A percentile compares a stretch with the other conserved stretches of the same genome.
Evolutionary conservation across 73 alveolate genomes (phyloP).

Genomic region (Durusdinium trenchii): DNA sequence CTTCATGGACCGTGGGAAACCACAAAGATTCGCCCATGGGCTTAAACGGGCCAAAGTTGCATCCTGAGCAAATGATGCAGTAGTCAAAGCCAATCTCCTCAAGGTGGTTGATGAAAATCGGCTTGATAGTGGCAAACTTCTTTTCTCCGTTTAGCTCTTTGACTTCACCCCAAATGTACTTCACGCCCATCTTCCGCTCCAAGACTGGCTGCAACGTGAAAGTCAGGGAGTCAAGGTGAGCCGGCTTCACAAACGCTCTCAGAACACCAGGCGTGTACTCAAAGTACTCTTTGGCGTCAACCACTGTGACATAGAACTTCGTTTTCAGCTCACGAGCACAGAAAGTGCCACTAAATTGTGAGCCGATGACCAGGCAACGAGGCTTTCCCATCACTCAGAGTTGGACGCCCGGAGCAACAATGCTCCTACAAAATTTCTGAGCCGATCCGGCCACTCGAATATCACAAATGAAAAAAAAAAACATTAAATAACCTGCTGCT

Average conservation of each 20-base stretch:
- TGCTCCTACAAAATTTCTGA: not conserved
- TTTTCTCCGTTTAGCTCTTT: conserved; percentile 88
- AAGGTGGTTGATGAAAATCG: conserved; percentile 21
- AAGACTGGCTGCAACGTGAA: conserved; percentile 87
- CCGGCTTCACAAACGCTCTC: conserved; percentile 87
- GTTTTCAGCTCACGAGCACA: conserved; percentile 61
- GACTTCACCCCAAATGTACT: conserved; percentile 87
- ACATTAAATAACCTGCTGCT: too few relatives aligned
- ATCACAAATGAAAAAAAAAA: not conserved
- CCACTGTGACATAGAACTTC: conserved; percentile 53
- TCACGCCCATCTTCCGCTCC: conserved; percentile 95
- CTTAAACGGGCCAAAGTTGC: conserved; percentile 95
- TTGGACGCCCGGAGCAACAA: not conserved
- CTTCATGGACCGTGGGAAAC: conserved; percentile 92
- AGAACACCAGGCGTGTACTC: conserved; percentile 94
- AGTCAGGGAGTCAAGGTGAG: conserved; percentile 78
- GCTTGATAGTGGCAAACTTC: conserved; percentile 60
- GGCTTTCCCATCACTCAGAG: conserved; percentile 21
- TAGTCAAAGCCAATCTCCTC: conserved; percentile 85
- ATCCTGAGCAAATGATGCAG: conserved; percentile 91
- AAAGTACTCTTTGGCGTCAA: conserved; percentile 92
- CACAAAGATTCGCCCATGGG: conserved; percentile 86
- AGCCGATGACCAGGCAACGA: conserved; percentile 69
- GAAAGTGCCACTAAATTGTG: conserved; percentile 64
- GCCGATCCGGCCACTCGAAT: not conserved